These are phyloP conservation scores for Microbotryum saponariae DNA, from an alignment of 1,284 basidiomycete genomes.

Conservation along the genomic window DNA sequence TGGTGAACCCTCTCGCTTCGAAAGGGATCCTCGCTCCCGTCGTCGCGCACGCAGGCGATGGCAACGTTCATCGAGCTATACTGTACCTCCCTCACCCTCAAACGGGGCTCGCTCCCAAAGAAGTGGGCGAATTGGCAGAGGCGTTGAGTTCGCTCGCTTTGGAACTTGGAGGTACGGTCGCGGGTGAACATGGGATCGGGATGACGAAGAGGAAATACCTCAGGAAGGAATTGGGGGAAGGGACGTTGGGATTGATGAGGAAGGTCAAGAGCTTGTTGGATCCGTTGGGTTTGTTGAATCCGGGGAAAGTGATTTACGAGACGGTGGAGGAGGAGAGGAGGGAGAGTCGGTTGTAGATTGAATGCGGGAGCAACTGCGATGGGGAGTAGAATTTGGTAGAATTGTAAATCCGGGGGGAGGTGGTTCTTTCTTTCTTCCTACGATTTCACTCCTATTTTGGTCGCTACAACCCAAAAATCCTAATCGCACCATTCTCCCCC, in stretches of 20 bases:
- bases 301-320: slow-evolving; percentile 52
- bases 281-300: slow-evolving; percentile 69
- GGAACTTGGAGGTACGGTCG: slow-evolving; percentile 20
- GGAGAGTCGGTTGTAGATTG: too few relatives aligned
- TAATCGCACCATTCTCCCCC: slow-evolving; percentile 10
- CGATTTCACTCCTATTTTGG: too few relatives aligned
- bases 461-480: not conserved
- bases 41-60: slow-evolving; percentile 34
- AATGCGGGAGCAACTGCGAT: too few relatives aligned
- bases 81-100: slow-evolving; percentile 14
- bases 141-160: slow-evolving; percentile 24
- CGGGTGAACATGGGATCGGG: slow-evolving; percentile 69
- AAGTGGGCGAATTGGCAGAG: slow-evolving; percentile 21
- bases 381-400: too few relatives aligned
- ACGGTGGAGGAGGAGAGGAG: too few relatives aligned
- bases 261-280: slow-evolving; percentile 66
- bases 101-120: slow-evolving; percentile 10
- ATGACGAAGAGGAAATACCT: slow-evolving; percentile 53
- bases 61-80: slow-evolving; percentile 32
- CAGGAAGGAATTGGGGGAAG: slow-evolving; percentile 61
- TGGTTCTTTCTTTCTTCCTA: too few relatives aligned
- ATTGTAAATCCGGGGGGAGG: too few relatives aligned
- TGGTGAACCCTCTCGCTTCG: slow-evolving; percentile 6
- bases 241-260: slow-evolving; percentile 71
- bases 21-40: slow-evolving; percentile 30